phyloP scores from a whole-genome alignment of 1,284 basidiomycete genomes.

The Ustilago esculenta region DNA sequence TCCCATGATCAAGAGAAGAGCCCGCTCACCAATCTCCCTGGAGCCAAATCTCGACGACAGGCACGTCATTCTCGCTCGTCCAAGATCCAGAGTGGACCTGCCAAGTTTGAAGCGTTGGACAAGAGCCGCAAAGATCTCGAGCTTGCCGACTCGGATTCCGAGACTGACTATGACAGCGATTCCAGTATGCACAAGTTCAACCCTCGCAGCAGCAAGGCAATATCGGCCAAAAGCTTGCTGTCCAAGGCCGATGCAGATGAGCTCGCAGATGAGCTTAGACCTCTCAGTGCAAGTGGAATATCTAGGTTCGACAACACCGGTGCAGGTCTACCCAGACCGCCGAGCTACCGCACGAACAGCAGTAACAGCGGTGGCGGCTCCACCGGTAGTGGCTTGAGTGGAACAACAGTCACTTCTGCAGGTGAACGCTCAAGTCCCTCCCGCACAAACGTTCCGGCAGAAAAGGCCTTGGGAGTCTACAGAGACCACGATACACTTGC shows the following conservation, averaged over 20 bases:
- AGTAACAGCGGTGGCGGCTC: conserved; percentile 17
- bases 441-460: not conserved
- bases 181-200: conserved; percentile 17
- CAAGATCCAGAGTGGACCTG: conserved; percentile 37
- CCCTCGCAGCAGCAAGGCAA: conserved; percentile 7
- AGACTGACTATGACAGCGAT: conserved; percentile 52
- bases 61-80: conserved; percentile 14
- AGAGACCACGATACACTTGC: conserved; percentile 18
- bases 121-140: conserved; percentile 20
- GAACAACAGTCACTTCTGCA: conserved; percentile 9
- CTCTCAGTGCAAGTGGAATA: conserved; percentile 18
- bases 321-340: conserved; percentile 27
- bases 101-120: conserved; percentile 46
- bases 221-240: conserved; percentile 14
- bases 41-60: conserved; percentile 2
- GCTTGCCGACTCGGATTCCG: conserved; percentile 33
- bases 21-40: conserved; percentile 31
- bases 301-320: conserved; percentile 10
- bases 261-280: conserved; percentile 18
- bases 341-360: conserved; percentile 47
- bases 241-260: conserved; percentile 22
- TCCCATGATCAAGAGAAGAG: conserved; percentile 22
- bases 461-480: conserved; percentile 19
- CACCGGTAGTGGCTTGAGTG: conserved; percentile 16
- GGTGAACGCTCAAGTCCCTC: not conserved